These are phyloP conservation scores for Nicotiana benthamiana DNA, from an alignment of 257 asterid species.

Conservation along the genomic window DNA sequence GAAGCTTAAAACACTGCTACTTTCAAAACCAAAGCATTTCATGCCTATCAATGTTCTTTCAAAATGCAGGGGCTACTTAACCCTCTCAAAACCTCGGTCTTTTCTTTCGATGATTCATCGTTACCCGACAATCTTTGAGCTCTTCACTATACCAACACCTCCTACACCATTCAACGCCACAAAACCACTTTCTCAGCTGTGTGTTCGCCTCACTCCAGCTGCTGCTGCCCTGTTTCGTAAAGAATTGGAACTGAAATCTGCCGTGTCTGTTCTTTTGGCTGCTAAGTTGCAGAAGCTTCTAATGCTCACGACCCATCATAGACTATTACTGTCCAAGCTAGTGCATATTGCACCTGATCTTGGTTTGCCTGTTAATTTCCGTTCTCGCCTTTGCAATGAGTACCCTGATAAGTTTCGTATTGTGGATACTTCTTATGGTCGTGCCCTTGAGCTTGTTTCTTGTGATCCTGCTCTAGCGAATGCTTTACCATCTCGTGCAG, in stretches of 20 bases:
- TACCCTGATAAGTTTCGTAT: conserved; percentile 69
- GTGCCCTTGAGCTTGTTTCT: conserved; percentile 74
- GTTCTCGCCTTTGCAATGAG: conserved; percentile 73
- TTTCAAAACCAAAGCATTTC: conserved; percentile 81
- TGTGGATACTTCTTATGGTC: conserved; percentile 81
- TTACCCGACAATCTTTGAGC: conserved; percentile 76
- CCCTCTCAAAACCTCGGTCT: conserved; percentile 54
- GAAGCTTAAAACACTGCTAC: conserved; percentile 77
- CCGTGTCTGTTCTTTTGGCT: conserved; percentile 42
- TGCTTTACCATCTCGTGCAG: conserved; percentile 30
- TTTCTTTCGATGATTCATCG: conserved; percentile 67
- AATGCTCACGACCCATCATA: conserved; percentile 79
- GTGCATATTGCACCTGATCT: conserved; percentile 81
- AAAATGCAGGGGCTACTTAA: conserved; percentile 66
- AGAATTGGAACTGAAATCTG: conserved; percentile 52
- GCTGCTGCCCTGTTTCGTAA: conserved; percentile 52
- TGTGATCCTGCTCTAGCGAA: conserved; percentile 61
- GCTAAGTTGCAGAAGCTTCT: conserved; percentile 70
- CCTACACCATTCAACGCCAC: conserved; percentile 51
- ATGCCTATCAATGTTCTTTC: conserved; percentile 55
- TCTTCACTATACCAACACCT: conserved; percentile 62
- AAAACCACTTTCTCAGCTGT: conserved; percentile 57
- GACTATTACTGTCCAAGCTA: conserved; percentile 65
- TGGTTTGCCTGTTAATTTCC: conserved; percentile 73
- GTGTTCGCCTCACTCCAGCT: conserved; percentile 87